Evolutionary conservation across 768 basidiomycete genomes (phyloP).

Genomic region (Tylopilus vinaceipallidus): DNA sequence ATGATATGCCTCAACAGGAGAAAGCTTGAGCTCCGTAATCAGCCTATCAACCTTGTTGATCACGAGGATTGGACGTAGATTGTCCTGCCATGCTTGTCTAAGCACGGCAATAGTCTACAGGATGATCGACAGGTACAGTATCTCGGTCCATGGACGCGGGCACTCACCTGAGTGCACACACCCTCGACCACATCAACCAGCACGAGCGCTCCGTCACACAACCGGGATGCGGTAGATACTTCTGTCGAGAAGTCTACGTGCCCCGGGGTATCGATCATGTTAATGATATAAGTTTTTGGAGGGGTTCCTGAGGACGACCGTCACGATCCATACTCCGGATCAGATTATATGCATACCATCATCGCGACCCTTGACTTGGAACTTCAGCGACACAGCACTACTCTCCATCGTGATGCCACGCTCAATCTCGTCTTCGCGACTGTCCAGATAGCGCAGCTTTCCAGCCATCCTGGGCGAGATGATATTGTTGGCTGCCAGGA

Average conservation of each 20-base stretch:
- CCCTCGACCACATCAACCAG: conserved; percentile 97
- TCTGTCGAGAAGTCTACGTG: conserved; percentile 99
- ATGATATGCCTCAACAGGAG: conserved; percentile 90
- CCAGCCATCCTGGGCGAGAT: conserved; percentile 94
- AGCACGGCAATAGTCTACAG: conserved; percentile 90
- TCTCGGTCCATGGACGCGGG: background rate
- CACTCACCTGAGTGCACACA: conserved; percentile 89
- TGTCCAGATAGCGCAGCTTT: conserved; percentile 93
- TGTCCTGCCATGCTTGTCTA: conserved; percentile 90
- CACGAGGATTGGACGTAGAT: conserved; percentile 85
- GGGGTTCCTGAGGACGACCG: conserved; percentile 47
- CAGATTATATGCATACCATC: conserved; percentile 51
- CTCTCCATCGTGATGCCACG: conserved; percentile 99
- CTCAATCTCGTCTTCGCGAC: conserved; percentile 95
- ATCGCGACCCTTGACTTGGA: conserved; percentile 69
- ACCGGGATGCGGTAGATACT: conserved; percentile 88
- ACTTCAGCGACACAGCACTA: conserved; percentile 87
- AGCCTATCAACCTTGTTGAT: conserved; percentile 97
- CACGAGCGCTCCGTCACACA: conserved; percentile 95
- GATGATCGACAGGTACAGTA: background rate
- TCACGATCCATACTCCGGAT: conserved; percentile 26
- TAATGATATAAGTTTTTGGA: conserved; percentile 76
- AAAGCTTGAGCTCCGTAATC: conserved; percentile 88
- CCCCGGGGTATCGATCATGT: conserved; percentile 98
- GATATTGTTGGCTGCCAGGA: conserved; percentile 96